Evolutionary conservation across 495 filamentous ascomycete species (phyloP).

Genomic region (Stereocaulon alpinum): DNA sequence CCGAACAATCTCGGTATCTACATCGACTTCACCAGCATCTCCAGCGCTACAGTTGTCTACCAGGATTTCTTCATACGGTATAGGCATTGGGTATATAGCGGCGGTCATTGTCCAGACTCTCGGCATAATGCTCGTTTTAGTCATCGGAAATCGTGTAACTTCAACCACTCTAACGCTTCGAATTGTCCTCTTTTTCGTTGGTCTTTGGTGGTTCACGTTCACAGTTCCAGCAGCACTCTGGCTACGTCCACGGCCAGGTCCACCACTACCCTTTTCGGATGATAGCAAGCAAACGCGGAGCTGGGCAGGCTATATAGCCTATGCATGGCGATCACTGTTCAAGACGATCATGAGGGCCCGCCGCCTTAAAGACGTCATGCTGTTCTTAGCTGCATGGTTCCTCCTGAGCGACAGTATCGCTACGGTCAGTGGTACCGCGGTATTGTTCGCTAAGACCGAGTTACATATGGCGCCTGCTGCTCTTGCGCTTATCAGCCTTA

Average conservation of each 20-base stretch:
- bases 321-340: conserved; percentile 77
- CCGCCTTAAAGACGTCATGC: conserved; percentile 68
- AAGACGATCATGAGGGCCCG: conserved; percentile 70
- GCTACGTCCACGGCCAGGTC: conserved; percentile 84
- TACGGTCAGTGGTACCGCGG: conserved; percentile 87
- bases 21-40: conserved; percentile 29
- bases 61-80: conserved; percentile 77
- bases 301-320: conserved; percentile 56
- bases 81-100: conserved; percentile 82
- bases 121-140: conserved; percentile 59
- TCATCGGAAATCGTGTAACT: conserved; percentile 52
- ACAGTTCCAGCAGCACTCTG: conserved; percentile 82
- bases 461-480: conserved; percentile 80
- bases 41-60: conserved; percentile 67
- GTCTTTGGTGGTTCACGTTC: conserved; percentile 91
- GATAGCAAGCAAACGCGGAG: conserved; percentile 34
- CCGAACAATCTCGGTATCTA: background rate
- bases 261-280: conserved; percentile 45
- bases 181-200: conserved; percentile 74
- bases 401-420: conserved; percentile 88
- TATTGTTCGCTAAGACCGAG: conserved; percentile 90
- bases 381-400: conserved; percentile 92
- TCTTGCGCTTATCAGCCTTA: conserved; percentile 87
- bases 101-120: conserved; percentile 69
- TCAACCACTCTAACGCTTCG: conserved; percentile 70